Conservation (phyloP, 805 yeast genomes). For the Barnettozyma vustinii region DNA sequence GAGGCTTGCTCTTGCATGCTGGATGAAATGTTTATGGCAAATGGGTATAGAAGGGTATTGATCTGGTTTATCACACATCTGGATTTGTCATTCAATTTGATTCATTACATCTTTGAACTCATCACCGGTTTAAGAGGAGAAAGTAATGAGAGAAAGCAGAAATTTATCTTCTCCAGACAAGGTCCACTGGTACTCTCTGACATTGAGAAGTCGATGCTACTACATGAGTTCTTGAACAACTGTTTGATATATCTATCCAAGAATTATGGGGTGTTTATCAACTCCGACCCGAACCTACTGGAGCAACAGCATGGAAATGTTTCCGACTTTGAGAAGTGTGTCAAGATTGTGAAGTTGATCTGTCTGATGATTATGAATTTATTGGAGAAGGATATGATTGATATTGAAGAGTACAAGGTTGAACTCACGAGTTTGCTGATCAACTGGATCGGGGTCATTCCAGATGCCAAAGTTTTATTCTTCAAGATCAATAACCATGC, state of each 20-base stretch:
- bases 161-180: constrained; percentile 45
- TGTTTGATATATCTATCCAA: constrained; percentile 40
- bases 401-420: constrained; percentile 46
- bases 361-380: constrained; percentile 60
- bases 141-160: constrained; percentile 12
- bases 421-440: constrained; percentile 57
- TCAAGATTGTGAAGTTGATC: constrained; percentile 44
- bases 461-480: constrained; percentile 58
- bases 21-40: constrained; percentile 69
- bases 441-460: constrained; percentile 58
- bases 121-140: constrained; percentile 53
- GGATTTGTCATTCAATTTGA: constrained; percentile 47
- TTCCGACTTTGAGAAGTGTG: constrained; percentile 24
- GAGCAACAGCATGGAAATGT: constrained; percentile 15
- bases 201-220: constrained; percentile 58
- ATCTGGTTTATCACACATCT: constrained; percentile 67
- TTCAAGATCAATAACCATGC: constrained; percentile 30
- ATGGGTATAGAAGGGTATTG: constrained; percentile 55
- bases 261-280: constrained; percentile 23
- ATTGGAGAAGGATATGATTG: constrained; percentile 38
- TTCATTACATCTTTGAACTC: constrained; percentile 60
- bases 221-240: constrained; percentile 66
- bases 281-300: background rate
- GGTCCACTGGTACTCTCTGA: constrained; percentile 51
- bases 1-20: constrained; percentile 48